Conservation (phyloP, 441 rosid genomes). For the Manihot esculenta region DNA sequence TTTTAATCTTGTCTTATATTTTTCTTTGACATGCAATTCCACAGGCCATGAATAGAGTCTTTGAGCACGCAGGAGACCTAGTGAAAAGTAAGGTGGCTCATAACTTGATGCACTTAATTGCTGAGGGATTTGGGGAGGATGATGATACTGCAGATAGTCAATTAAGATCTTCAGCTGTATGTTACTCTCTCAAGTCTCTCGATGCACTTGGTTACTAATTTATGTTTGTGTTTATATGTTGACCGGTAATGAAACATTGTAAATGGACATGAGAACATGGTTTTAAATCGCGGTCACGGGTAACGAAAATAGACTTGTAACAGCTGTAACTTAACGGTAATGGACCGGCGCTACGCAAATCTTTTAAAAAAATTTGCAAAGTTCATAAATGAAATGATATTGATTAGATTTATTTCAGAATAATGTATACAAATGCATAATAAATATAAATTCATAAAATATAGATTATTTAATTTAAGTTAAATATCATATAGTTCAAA, state of each 20-base stretch:
- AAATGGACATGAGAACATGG: no score
- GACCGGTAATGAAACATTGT: background rate
- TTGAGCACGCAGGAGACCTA: constrained; percentile 96
- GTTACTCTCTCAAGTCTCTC: constrained; percentile 35
- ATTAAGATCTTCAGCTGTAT: constrained; percentile 91
- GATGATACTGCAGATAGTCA: constrained; percentile 82
- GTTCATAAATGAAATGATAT: no score
- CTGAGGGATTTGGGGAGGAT: constrained; percentile 96
- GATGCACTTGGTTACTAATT: constrained; percentile 18
- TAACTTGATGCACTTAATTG: constrained; percentile 93
- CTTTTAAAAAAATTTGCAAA: no score
- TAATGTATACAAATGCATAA: no score
- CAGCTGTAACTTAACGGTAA: no score
- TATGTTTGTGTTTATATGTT: background rate
- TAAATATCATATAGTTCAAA: no score
- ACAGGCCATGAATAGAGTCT: constrained; percentile 95
- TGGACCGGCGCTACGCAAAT: no score
- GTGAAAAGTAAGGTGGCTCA: constrained; percentile 94
- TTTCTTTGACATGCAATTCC: constrained; percentile 19
- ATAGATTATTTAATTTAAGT: no score
- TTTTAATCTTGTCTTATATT: constrained; percentile 4
- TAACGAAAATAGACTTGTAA: no score
- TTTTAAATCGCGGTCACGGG: no score
- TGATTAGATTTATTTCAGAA: no score
- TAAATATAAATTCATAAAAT: no score